Percentiles rank a stretch among this genome's conserved stretches.
phyloP scores from a whole-genome alignment of 176 grass and related monocot species.

The Saccharum spontaneum region DNA sequence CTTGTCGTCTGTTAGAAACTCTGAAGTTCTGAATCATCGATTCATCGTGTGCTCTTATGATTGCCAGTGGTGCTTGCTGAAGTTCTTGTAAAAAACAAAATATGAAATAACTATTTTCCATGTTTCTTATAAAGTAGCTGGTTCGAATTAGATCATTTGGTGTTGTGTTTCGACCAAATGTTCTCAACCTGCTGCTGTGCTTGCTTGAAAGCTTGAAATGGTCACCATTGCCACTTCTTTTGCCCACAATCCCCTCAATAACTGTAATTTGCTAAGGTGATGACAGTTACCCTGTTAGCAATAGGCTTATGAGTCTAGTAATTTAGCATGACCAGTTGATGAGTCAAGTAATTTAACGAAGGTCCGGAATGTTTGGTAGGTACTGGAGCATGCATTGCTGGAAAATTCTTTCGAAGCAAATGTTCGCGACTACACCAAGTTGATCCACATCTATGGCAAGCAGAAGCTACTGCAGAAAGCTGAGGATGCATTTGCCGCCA shows the following conservation, averaged over 20 bases:
- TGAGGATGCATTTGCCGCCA: slow-evolving; percentile 55
- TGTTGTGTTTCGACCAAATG: neutral
- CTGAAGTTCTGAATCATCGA: neutral
- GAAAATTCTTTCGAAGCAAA: slow-evolving; percentile 78
- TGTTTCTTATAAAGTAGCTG: neutral
- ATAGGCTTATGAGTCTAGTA: neutral
- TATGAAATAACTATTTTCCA: neutral
- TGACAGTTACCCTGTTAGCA: neutral
- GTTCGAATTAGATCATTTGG: neutral
- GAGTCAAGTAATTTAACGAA: neutral
- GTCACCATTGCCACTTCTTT: neutral
- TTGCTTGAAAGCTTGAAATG: neutral
- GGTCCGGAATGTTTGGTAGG: slow-evolving; percentile 30
- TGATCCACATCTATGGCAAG: slow-evolving; percentile 70
- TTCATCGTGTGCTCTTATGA: neutral
- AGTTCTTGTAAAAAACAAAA: neutral
- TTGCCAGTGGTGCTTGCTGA: neutral
- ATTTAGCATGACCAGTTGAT: neutral
- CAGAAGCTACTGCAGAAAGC: slow-evolving; percentile 72
- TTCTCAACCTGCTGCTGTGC: neutral
- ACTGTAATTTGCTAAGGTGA: neutral
- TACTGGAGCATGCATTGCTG: slow-evolving; percentile 63
- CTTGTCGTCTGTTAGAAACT: neutral
- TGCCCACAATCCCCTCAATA: neutral
- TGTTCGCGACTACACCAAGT: slow-evolving; percentile 77